phyloP scores from a whole-genome alignment of 495 filamentous ascomycete genomes.

The Neurospora sp. region DNA sequence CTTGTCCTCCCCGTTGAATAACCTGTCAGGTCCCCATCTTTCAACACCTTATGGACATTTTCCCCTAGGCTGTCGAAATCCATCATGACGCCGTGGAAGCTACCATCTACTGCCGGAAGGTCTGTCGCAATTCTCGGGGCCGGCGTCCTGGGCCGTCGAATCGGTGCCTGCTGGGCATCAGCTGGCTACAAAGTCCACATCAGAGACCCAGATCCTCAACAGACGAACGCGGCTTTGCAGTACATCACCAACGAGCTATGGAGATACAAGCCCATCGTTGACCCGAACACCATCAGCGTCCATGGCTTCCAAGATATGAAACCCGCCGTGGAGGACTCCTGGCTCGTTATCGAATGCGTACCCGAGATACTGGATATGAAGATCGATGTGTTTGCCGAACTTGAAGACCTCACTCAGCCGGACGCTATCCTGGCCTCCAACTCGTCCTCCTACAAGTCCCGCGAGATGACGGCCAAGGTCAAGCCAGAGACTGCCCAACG shows the following conservation, averaged over 20 bases:
- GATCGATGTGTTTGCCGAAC: constrained; percentile 32
- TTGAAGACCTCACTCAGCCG: constrained; percentile 23
- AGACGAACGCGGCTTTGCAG: constrained; percentile 12
- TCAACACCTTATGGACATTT: not conserved
- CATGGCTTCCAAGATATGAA: constrained; percentile 21
- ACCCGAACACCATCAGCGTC: not conserved
- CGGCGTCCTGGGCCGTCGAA: constrained; percentile 20
- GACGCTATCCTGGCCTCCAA: constrained; percentile 40
- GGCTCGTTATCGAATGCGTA: constrained; percentile 41
- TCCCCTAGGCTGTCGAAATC: not conserved
- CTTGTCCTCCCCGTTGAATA: not conserved
- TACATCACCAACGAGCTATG: not conserved
- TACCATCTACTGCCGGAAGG: constrained; percentile 6
- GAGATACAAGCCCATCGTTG: not conserved
- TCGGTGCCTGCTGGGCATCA: constrained; percentile 20
- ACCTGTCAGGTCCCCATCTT: not conserved
- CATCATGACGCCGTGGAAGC: constrained; percentile 6
- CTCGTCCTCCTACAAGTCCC: constrained; percentile 34
- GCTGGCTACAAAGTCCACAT: constrained; percentile 25
- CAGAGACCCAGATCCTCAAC: constrained; percentile 11
- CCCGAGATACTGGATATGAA: constrained; percentile 39
- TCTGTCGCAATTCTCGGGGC: constrained; percentile 13
- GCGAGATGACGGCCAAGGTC: constrained; percentile 32
- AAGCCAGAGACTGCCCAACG: constrained; percentile 17
- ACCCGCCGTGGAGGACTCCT: constrained; percentile 27